Conservation (phyloP, 805 yeast genomes). For the Metschnikowia koreensis region DNA sequence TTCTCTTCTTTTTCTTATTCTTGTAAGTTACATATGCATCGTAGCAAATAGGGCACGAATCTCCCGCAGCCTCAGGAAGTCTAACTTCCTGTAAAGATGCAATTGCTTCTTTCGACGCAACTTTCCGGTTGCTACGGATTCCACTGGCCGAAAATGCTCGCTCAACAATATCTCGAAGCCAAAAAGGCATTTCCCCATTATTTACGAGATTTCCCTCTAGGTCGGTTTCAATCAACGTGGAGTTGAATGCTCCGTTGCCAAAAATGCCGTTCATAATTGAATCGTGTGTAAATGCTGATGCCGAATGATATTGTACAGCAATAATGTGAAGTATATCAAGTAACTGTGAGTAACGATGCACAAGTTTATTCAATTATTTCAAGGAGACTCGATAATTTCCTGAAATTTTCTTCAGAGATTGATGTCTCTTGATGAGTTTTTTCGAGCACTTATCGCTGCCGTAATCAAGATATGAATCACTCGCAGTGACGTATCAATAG, state of each 20-base stretch:
- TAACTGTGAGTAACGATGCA: too few relatives aligned
- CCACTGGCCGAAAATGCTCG: constrained; percentile 35
- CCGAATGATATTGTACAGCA: not conserved
- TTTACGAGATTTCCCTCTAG: constrained; percentile 16
- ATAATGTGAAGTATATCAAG: too few relatives aligned
- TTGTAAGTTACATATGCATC: constrained; percentile 27
- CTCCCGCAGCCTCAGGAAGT: constrained; percentile 15
- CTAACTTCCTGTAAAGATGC: constrained; percentile 29
- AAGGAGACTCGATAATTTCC: too few relatives aligned
- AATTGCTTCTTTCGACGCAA: constrained; percentile 41
- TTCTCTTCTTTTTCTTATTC: constrained; percentile 14
- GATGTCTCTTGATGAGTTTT: too few relatives aligned
- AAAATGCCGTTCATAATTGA: constrained; percentile 9
- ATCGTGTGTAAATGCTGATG: not conserved
- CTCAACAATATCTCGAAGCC: constrained; percentile 26
- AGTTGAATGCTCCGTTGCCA: constrained; percentile 12
- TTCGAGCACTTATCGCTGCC: too few relatives aligned
- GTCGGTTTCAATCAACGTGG: constrained; percentile 16
- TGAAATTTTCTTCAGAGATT: too few relatives aligned
- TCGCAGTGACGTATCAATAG: not conserved
- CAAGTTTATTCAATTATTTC: too few relatives aligned
- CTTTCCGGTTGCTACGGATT: constrained; percentile 22
- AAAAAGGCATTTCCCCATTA: constrained; percentile 17
- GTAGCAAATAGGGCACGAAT: constrained; percentile 42
- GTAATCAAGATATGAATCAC: not conserved